Evolutionary conservation across 2,329 filamentous ascomycete genomes (phyloP).

Genomic region (Alternaria dauci): DNA sequence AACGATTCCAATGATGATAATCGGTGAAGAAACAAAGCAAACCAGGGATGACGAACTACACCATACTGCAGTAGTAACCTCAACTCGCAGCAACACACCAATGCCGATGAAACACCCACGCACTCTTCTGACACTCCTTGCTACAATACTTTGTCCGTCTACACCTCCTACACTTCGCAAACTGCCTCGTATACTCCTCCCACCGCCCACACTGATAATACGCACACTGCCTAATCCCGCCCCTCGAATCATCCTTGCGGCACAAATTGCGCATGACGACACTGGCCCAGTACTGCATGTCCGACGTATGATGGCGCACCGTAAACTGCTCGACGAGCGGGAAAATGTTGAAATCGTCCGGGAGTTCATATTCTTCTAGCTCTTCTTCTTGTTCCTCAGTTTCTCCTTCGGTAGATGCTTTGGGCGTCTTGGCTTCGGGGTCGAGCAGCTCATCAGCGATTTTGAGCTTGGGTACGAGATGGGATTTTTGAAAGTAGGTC

Average conservation of each 20-base stretch:
- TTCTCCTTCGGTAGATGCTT: slow-evolving; percentile 50
- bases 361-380: slow-evolving; percentile 86
- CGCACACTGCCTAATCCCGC: slow-evolving; percentile 94
- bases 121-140: slow-evolving; percentile 99
- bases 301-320: slow-evolving; percentile 89
- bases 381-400: slow-evolving; percentile 68
- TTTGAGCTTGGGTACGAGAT: slow-evolving; percentile 89
- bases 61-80: too few relatives aligned
- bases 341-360: slow-evolving; percentile 98
- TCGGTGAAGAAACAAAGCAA: too few relatives aligned
- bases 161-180: slow-evolving; percentile 96
- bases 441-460: slow-evolving; percentile 89
- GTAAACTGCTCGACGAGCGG: slow-evolving; percentile 98
- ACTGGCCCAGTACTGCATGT: slow-evolving; percentile 99
- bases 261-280: slow-evolving; percentile 99
- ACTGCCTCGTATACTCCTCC: slow-evolving; percentile 96
- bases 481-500: slow-evolving; percentile 93
- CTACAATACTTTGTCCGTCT: slow-evolving; percentile 98
- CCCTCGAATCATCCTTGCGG: slow-evolving; percentile 93
- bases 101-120: slow-evolving; percentile 97
- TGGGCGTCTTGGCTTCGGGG: slow-evolving; percentile 61
- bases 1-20: slow-evolving; percentile 30
- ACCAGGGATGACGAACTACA: too few relatives aligned
- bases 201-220: slow-evolving; percentile 99
- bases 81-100: slow-evolving; percentile 84